phyloP scores from a whole-genome alignment of 768 basidiomycete species.

The Dacryopinax primogenitus region DNA sequence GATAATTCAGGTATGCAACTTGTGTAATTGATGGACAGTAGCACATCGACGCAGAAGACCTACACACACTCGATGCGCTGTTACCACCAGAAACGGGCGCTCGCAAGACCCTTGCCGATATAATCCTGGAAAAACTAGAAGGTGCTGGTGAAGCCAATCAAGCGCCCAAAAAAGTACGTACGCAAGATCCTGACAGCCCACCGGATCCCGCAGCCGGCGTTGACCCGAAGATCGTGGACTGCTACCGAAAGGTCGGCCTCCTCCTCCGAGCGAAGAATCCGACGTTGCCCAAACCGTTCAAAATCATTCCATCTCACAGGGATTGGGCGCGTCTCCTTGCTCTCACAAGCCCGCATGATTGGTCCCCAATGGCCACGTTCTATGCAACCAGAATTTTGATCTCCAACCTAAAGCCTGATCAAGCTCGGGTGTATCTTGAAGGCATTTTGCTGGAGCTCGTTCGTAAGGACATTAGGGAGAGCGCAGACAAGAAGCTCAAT shows the following conservation, averaged over 20 bases:
- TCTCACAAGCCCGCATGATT: conserved; percentile 79
- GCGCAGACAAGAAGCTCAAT: conserved; percentile 53
- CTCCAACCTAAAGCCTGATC: conserved; percentile 89
- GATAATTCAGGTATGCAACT: neutral
- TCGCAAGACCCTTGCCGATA: conserved; percentile 79
- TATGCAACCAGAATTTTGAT: conserved; percentile 93
- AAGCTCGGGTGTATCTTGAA: conserved; percentile 83
- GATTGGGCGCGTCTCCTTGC: conserved; percentile 94
- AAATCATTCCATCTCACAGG: conserved; percentile 89
- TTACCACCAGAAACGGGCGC: conserved; percentile 63
- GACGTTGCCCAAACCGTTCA: conserved; percentile 96
- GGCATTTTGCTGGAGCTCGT: conserved; percentile 85
- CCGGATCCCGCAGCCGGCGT: conserved; percentile 16
- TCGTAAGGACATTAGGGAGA: conserved; percentile 70
- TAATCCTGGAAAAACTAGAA: conserved; percentile 92
- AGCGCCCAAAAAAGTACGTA: conserved; percentile 12
- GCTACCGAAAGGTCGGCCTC: conserved; percentile 41
- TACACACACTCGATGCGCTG: conserved; percentile 70
- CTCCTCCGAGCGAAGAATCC: conserved; percentile 80
- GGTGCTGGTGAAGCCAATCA: conserved; percentile 40
- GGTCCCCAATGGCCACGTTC: conserved; percentile 90
- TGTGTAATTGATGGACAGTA: conserved; percentile 22
- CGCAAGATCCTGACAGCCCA: conserved; percentile 5
- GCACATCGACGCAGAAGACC: conserved; percentile 85
- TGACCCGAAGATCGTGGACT: conserved; percentile 14